Evolutionary conservation across 1,284 basidiomycete genomes (phyloP).

Genomic region (Rhodotorula mucilaginosa): DNA sequence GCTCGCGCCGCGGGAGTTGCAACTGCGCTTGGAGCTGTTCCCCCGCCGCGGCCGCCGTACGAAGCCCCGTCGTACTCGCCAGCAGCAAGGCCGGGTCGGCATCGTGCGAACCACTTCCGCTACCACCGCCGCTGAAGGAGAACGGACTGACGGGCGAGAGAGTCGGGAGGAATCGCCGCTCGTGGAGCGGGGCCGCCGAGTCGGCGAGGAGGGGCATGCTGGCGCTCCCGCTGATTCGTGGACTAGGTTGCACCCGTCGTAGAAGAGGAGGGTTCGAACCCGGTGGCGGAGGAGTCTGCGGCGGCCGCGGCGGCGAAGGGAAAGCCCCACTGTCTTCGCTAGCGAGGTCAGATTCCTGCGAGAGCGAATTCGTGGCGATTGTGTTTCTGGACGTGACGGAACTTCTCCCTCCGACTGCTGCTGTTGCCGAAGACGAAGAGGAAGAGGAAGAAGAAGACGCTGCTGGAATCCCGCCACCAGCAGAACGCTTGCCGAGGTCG

Average conservation of each 20-base stretch:
- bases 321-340: background rate
- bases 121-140: constrained; percentile 1
- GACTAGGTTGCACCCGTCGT: background rate
- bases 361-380: no score
- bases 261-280: no score
- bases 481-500: constrained; percentile 20
- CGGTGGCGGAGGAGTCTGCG: constrained; percentile 6
- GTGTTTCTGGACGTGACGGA: no score
- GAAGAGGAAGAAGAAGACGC: no score
- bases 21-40: constrained; percentile 18
- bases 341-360: background rate
- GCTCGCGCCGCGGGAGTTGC: constrained; percentile 12
- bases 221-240: constrained; percentile 4
- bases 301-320: background rate
- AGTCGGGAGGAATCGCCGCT: constrained; percentile 2
- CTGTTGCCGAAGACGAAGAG: no score
- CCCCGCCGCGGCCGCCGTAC: background rate
- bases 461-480: no score
- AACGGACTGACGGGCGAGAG: constrained; percentile 13
- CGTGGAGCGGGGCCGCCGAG: background rate
- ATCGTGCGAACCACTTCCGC: no score
- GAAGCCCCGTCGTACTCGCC: background rate
- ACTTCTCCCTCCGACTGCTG: no score
- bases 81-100: background rate
- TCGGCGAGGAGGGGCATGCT: constrained; percentile 11